These are phyloP conservation scores for Nakaseomyces sp. DNA, from an alignment of 1,139 yeast species.

Conservation along the genomic window DNA sequence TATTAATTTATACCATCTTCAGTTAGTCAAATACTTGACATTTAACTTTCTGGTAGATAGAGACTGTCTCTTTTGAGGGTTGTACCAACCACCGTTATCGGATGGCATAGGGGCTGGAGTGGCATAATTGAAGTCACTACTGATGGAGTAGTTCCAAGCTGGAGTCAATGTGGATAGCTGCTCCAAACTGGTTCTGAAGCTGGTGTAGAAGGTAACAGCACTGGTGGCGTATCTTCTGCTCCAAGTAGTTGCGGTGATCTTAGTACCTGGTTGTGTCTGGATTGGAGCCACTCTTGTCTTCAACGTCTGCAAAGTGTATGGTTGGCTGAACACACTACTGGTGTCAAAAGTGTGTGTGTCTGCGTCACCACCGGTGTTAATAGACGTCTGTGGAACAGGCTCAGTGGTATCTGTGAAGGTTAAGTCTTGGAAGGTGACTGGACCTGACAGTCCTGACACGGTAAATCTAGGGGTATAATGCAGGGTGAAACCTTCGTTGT, in stretches of 20 bases:
- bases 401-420: conserved; percentile 18
- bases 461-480: conserved; percentile 64
- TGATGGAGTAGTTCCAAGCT: conserved; percentile 68
- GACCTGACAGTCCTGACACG: conserved; percentile 64
- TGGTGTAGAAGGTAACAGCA: conserved; percentile 49
- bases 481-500: conserved; percentile 42
- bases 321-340: conserved; percentile 38
- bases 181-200: conserved; percentile 37
- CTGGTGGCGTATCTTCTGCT: conserved; percentile 55
- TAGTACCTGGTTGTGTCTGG: conserved; percentile 76
- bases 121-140: conserved; percentile 60
- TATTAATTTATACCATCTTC: not conserved
- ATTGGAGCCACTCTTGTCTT: conserved; percentile 73
- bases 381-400: conserved; percentile 35
- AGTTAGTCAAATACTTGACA: conserved; percentile 5
- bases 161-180: conserved; percentile 63
- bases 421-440: conserved; percentile 21
- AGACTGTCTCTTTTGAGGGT: conserved; percentile 29
- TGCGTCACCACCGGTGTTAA: conserved; percentile 31
- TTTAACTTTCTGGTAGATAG: conserved; percentile 33
- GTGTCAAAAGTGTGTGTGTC: conserved; percentile 20
- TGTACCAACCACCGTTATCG: conserved; percentile 43
- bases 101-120: conserved; percentile 60
- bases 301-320: conserved; percentile 74
- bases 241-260: conserved; percentile 60